Base-by-base conservation (phyloP, 164 flowering plant genomes). In the Dillenia turbinata region DNA sequence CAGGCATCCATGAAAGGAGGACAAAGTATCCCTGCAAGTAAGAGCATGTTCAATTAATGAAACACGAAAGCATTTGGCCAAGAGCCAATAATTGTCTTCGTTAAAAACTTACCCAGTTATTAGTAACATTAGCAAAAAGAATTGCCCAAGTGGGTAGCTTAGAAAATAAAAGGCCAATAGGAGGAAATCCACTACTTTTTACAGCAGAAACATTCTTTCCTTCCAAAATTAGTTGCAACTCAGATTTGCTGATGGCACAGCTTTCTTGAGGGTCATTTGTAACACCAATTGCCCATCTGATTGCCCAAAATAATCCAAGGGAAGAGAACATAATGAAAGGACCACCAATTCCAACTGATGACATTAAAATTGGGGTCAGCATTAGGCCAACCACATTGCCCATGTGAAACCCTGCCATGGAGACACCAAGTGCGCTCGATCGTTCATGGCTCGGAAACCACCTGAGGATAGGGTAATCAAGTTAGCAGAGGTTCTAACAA, bases 1-100 rank as follows among this genome's bases (percentile, higher is more conserved):
- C 88, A 12, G 98, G 98, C 98, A 94, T 94, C 98, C 98, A 94
- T 44, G 97, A 84, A 50, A 94, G 91, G 58, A 94, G 96, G 64
- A 94, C 96, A 70, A 90, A 94, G 75, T 94, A 94, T 14, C 98
- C 98, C 98, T 93, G 85, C 68, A 77, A 70, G 54, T 40, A 22
- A 45, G 8, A 67, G 52, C 14, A 58, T 26, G 57, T 59, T 52
- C 54, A 49, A 43, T 50, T 43, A 55, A 49, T 14, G 52, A 22
- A 12, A 47, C 15, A 55, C 33, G 50, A 44, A 19, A 16, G 9
- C 44, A 56, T 52, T 52, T 52, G 16, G 22, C 2, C 1, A 8
- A 12, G 24, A 52, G 22, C 17, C 7, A 13, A 7, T 47, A 13
- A 12, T 15, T 53, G 19, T 53, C 9, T 49, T 10, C 19, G 50